These are phyloP conservation scores for Geranium rotundifolium DNA, from an alignment of 345 rosid species.

Conservation along the genomic window DNA sequence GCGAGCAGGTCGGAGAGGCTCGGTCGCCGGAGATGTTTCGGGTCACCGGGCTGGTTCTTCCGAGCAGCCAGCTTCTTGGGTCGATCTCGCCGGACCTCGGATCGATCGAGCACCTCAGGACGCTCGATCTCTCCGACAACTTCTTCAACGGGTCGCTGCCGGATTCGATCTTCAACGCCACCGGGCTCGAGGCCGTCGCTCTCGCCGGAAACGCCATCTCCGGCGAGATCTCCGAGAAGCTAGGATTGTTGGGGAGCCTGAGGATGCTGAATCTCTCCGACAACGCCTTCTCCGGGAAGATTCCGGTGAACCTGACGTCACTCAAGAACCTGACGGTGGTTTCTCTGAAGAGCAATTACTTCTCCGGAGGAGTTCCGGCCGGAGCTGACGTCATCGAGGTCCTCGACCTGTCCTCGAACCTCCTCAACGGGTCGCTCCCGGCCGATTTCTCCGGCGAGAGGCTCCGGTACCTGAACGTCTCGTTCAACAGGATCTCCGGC, in stretches of 20 bases:
- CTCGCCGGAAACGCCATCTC: slow-evolving; percentile 49
- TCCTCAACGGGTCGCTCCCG: slow-evolving; percentile 60
- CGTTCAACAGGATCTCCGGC: slow-evolving; percentile 64
- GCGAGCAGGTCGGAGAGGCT: slow-evolving; percentile 28
- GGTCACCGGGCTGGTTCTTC: slow-evolving; percentile 49
- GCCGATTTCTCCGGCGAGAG: slow-evolving; percentile 39
- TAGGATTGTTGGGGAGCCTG: slow-evolving; percentile 31
- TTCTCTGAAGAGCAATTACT: slow-evolving; percentile 53
- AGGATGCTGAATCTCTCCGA: slow-evolving; percentile 62
- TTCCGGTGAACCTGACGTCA: slow-evolving; percentile 38
- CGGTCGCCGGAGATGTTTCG: slow-evolving; percentile 42
- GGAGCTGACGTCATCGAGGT: slow-evolving; percentile 44
- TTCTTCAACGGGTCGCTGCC: slow-evolving; percentile 60
- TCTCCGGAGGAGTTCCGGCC: slow-evolving; percentile 45
- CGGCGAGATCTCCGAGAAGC: slow-evolving; percentile 45
- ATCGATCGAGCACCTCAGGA: slow-evolving; percentile 32
- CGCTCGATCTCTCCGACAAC: slow-evolving; percentile 59
- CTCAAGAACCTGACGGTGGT: slow-evolving; percentile 47
- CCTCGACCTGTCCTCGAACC: slow-evolving; percentile 76
- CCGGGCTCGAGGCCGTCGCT: slow-evolving; percentile 41
- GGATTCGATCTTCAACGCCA: slow-evolving; percentile 34
- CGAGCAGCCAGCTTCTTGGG: slow-evolving; percentile 51
- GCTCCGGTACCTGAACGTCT: slow-evolving; percentile 53
- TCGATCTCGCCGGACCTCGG: slow-evolving; percentile 42
- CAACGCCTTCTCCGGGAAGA: slow-evolving; percentile 55